These are phyloP conservation scores for Acacia crassicarpa DNA, from an alignment of 306 rosid species.

Conservation along the genomic window DNA sequence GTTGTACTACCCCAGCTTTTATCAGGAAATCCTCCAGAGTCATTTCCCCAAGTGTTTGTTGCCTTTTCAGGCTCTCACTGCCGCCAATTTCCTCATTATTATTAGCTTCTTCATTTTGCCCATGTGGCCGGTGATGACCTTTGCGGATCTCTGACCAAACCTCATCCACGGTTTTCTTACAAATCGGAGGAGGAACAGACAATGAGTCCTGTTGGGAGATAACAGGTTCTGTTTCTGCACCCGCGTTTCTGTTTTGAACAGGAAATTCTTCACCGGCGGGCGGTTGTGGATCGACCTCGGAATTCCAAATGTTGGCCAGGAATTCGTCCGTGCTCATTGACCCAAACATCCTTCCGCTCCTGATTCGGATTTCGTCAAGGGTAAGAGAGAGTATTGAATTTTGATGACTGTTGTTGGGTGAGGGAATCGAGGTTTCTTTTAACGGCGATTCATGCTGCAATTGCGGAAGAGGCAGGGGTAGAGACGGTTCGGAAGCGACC, in stretches of 20 bases:
- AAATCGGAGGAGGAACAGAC: slow-evolving; percentile 54
- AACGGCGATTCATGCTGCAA: slow-evolving; percentile 28
- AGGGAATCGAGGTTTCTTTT: slow-evolving; percentile 24
- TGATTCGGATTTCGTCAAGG: slow-evolving; percentile 60
- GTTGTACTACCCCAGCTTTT: slow-evolving; percentile 71
- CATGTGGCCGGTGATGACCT: slow-evolving; percentile 12
- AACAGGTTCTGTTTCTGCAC: slow-evolving; percentile 12
- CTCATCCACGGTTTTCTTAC: slow-evolving; percentile 71
- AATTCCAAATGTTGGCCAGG: slow-evolving; percentile 62
- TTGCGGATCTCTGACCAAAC: slow-evolving; percentile 69
- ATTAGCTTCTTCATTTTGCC: not conserved
- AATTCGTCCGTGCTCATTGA: slow-evolving; percentile 80
- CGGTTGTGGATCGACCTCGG: slow-evolving; percentile 28
- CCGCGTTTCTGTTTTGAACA: slow-evolving; percentile 6
- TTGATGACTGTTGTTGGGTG: slow-evolving; percentile 35
- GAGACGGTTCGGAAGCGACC: not conserved
- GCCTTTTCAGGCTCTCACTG: slow-evolving; percentile 27
- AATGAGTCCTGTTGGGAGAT: slow-evolving; percentile 30
- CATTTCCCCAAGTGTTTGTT: slow-evolving; percentile 58
- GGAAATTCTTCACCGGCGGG: slow-evolving; percentile 14
- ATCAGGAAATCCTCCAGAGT: slow-evolving; percentile 75
- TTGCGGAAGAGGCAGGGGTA: slow-evolving; percentile 24
- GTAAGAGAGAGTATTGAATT: slow-evolving; percentile 47
- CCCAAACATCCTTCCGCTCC: slow-evolving; percentile 54
- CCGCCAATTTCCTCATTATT: not conserved